Percentiles rank a stretch among this genome's conserved stretches.
These are phyloP conservation scores for Pichia norvegensis DNA, from an alignment of 1,139 yeast genomes.

Conservation along the genomic window DNA sequence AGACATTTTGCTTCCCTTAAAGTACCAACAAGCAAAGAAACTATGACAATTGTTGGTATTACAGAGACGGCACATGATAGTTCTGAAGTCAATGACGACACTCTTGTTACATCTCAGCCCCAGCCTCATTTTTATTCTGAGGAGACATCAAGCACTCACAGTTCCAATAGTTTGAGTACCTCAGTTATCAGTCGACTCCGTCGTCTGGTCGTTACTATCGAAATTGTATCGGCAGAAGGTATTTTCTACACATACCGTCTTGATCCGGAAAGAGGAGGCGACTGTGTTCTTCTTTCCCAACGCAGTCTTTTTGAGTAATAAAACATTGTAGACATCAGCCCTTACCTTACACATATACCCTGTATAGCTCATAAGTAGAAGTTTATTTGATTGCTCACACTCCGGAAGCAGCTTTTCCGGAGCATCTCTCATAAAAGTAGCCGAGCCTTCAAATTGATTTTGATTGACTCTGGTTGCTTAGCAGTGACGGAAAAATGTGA, in stretches of 20 bases:
- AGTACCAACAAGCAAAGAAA: slow-evolving; percentile 59
- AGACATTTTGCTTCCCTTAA: slow-evolving; percentile 92
- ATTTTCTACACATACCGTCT: slow-evolving; percentile 76
- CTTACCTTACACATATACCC: not conserved
- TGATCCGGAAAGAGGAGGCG: slow-evolving; percentile 89
- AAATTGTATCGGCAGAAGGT: slow-evolving; percentile 86
- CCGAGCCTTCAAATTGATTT: too few species aligned
- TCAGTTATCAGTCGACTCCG: slow-evolving; percentile 1
- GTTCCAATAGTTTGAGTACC: slow-evolving; percentile 20
- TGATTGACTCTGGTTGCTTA: too few species aligned
- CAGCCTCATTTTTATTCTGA: not conserved
- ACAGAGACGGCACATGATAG: slow-evolving; percentile 22
- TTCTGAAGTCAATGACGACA: not conserved
- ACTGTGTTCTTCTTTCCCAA: slow-evolving; percentile 72
- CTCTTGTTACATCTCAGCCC: not conserved
- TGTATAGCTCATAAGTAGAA: not conserved
- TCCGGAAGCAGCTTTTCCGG: not conserved
- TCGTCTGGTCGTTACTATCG: slow-evolving; percentile 45
- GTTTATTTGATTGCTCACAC: not conserved
- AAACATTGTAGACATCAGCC: not conserved
- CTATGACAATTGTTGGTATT: slow-evolving; percentile 56
- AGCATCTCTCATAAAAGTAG: too few species aligned
- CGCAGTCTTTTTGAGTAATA: slow-evolving; percentile 18
- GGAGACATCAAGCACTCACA: not conserved
- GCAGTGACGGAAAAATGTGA: too few species aligned